Evolutionary conservation across 805 yeast genomes (phyloP).

Genomic region (Kluyveromyces aestuarii): DNA sequence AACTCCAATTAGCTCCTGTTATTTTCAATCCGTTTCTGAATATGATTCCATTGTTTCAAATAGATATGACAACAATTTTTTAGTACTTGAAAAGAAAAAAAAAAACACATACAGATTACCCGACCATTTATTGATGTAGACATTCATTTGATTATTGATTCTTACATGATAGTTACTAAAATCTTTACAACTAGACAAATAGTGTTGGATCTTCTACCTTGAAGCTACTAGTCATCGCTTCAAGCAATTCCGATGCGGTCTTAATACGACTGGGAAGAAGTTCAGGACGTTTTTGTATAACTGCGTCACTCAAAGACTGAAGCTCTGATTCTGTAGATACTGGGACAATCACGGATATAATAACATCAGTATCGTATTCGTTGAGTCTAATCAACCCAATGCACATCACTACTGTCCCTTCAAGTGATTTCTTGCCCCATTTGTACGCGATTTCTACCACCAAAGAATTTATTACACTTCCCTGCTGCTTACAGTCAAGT

Average conservation of each 20-base stretch:
- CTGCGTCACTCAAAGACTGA: neutral
- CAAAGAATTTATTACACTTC: slow-evolving; percentile 22
- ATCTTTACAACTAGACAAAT: slow-evolving; percentile 12
- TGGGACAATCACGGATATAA: slow-evolving; percentile 56
- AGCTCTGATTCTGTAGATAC: slow-evolving; percentile 13
- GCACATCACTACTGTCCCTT: slow-evolving; percentile 38
- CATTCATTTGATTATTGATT: too few relatives aligned
- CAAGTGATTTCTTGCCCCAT: slow-evolving; percentile 37
- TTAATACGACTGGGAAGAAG: slow-evolving; percentile 8
- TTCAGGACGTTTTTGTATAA: neutral
- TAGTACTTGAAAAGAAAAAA: too few relatives aligned
- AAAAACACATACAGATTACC: too few relatives aligned
- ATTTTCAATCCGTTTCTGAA: too few relatives aligned
- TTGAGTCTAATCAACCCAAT: slow-evolving; percentile 48
- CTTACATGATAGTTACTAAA: neutral
- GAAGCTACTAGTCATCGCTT: slow-evolving; percentile 16
- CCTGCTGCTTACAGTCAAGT: slow-evolving; percentile 13
- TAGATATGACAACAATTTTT: too few relatives aligned
- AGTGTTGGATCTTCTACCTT: slow-evolving; percentile 20
- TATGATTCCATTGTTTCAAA: too few relatives aligned
- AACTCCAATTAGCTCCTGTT: too few relatives aligned
- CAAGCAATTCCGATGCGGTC: slow-evolving; percentile 16
- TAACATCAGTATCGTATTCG: slow-evolving; percentile 48
- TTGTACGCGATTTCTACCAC: slow-evolving; percentile 39
- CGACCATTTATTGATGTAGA: too few relatives aligned